Evolutionary conservation across 164 flowering plant species (phyloP).

Genomic region (Sedum album): DNA sequence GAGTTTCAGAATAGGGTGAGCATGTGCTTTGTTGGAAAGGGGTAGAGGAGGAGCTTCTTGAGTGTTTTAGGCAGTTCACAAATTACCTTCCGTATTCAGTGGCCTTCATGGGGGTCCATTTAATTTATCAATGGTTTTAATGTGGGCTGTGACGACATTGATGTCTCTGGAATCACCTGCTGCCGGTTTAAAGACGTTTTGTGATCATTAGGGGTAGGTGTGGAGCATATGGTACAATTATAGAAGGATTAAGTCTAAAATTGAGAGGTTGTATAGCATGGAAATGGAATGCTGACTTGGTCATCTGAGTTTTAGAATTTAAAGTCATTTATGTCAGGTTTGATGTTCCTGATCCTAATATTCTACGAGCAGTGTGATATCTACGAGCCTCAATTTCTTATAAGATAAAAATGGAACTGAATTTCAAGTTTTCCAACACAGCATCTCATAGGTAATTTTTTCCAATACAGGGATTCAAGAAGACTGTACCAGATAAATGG

Average conservation of each 20-base stretch:
- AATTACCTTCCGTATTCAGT: neutral
- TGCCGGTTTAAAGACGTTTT: neutral
- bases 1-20: neutral
- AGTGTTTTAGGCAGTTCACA: neutral
- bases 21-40: neutral
- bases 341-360: neutral
- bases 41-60: slow-evolving; percentile 1
- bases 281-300: neutral
- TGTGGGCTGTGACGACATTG: no score
- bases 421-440: neutral
- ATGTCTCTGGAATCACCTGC: no score
- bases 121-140: no score
- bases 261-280: neutral
- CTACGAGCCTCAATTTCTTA: neutral
- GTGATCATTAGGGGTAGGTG: neutral
- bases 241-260: no score
- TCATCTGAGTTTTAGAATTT: neutral
- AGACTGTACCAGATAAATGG: slow-evolving; percentile 68
- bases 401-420: neutral
- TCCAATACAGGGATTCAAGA: slow-evolving; percentile 52
- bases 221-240: no score
- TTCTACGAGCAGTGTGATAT: neutral
- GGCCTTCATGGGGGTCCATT: neutral
- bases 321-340: neutral
- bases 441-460: no score